Evolutionary conservation across 2,329 filamentous ascomycete genomes (phyloP).

Genomic region (Sporothrix protearum): DNA sequence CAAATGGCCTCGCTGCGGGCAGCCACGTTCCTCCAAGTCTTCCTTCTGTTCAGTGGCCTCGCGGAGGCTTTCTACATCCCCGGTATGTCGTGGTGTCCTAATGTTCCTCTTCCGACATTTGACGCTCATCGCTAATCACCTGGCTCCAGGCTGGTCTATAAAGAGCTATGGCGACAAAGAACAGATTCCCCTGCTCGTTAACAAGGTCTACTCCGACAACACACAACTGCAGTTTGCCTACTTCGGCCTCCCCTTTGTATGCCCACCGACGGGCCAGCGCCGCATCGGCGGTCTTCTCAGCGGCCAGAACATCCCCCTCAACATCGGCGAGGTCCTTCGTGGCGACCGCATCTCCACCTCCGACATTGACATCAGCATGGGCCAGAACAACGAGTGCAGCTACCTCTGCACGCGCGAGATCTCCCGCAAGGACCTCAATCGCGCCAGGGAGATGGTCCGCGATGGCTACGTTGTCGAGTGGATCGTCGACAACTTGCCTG

Average conservation of each 20-base stretch:
- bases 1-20: conserved; percentile 37
- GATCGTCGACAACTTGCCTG: conserved; percentile 89
- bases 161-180: conserved; percentile 74
- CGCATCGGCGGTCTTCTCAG: conserved; percentile 66
- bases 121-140: conserved; percentile 12
- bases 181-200: conserved; percentile 78
- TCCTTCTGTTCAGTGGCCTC: conserved; percentile 42
- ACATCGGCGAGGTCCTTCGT: conserved; percentile 81
- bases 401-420: conserved; percentile 69
- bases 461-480: conserved; percentile 85
- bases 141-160: conserved; percentile 68
- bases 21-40: conserved; percentile 42
- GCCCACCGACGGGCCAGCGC: conserved; percentile 67
- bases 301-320: conserved; percentile 74
- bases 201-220: conserved; percentile 87
- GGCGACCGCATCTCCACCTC: conserved; percentile 82
- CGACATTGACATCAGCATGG: conserved; percentile 77
- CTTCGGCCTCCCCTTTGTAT: conserved; percentile 83
- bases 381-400: conserved; percentile 67
- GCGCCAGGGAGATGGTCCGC: conserved; percentile 67
- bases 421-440: conserved; percentile 59
- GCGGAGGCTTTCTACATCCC: conserved; percentile 78
- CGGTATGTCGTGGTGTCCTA: conserved; percentile 51
- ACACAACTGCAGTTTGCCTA: conserved; percentile 91
- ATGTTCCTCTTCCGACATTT: too few species aligned